Percentiles rank a stretch among this genome's conserved stretches.
Evolutionary conservation across 1,284 basidiomycete species (phyloP).

Genomic region (Trichosporon sp.): DNA sequence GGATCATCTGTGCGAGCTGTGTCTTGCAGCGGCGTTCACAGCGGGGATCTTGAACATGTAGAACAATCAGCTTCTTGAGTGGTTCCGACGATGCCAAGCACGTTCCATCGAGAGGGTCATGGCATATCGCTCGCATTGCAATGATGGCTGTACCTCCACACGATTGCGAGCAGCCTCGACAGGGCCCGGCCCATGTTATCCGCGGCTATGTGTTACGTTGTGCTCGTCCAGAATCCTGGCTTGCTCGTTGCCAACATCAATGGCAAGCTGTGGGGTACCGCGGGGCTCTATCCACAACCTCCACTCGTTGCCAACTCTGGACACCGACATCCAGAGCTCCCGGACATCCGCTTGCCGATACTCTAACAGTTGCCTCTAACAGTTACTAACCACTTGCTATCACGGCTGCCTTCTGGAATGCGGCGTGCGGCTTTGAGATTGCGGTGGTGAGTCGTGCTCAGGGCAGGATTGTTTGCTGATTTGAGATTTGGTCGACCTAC

Average conservation of each 20-base stretch:
- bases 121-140: too few relatives aligned
- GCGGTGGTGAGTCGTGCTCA: neutral
- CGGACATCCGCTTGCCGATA: neutral
- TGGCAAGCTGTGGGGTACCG: neutral
- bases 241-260: neutral
- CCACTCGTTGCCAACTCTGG: too few relatives aligned
- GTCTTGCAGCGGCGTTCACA: too few relatives aligned
- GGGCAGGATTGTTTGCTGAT: neutral
- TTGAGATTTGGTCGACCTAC: neutral
- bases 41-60: too few relatives aligned
- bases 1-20: too few relatives aligned
- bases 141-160: too few relatives aligned
- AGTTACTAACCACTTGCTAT: neutral
- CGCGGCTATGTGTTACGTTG: neutral
- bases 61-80: too few relatives aligned
- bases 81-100: neutral
- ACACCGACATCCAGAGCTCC: too few relatives aligned
- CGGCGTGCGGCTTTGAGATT: slow-evolving; percentile 9
- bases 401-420: slow-evolving; percentile 1
- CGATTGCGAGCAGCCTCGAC: neutral
- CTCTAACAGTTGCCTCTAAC: neutral
- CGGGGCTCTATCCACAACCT: too few relatives aligned
- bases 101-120: too few relatives aligned
- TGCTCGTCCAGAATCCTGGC: neutral
- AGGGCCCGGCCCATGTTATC: neutral